A percentile compares a stretch with the other conserved stretches of the same genome.
These are phyloP conservation scores for Lentinula lateritia DNA, from an alignment of 768 basidiomycete genomes.

Conservation along the genomic window DNA sequence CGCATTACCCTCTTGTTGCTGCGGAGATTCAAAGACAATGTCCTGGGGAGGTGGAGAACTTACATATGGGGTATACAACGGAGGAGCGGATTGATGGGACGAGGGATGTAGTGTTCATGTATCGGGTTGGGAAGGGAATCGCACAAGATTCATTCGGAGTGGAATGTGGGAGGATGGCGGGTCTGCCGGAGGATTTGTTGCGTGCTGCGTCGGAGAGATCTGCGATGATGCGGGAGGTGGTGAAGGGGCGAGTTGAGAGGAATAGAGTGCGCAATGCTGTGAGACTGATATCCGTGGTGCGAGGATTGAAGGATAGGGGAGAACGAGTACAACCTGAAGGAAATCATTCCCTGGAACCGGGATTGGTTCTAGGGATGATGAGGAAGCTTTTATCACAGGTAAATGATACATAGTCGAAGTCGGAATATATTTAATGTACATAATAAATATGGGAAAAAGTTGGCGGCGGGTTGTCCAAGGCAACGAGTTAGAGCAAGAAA, in stretches of 20 bases:
- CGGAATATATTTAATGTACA: background rate
- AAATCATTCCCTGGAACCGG: background rate
- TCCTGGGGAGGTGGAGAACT: slow-evolving; percentile 59
- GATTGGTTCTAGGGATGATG: background rate
- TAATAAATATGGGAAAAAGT: background rate
- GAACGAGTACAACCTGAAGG: background rate
- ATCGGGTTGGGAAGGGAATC: slow-evolving; percentile 65
- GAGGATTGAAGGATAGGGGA: background rate
- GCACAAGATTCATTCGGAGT: slow-evolving; percentile 87
- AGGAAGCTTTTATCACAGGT: background rate
- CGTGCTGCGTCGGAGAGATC: slow-evolving; percentile 52
- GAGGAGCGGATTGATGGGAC: slow-evolving; percentile 66
- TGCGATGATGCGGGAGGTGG: slow-evolving; percentile 45
- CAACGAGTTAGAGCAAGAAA: no score
- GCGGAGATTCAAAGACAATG: slow-evolving; percentile 54
- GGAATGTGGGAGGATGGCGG: slow-evolving; percentile 87
- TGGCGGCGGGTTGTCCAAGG: no score
- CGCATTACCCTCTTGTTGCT: slow-evolving; percentile 90
- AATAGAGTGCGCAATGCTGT: slow-evolving; percentile 24
- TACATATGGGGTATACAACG: slow-evolving; percentile 83
- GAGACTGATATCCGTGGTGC: background rate
- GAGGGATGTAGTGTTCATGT: slow-evolving; percentile 83
- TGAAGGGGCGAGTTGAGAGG: slow-evolving; percentile 27
- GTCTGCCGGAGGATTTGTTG: slow-evolving; percentile 68
- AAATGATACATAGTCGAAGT: background rate